Percentiles rank a stretch among this genome's conserved stretches.
phyloP scores from a whole-genome alignment of 1,139 yeast genomes.

The Candida pseudoviswanathii region DNA sequence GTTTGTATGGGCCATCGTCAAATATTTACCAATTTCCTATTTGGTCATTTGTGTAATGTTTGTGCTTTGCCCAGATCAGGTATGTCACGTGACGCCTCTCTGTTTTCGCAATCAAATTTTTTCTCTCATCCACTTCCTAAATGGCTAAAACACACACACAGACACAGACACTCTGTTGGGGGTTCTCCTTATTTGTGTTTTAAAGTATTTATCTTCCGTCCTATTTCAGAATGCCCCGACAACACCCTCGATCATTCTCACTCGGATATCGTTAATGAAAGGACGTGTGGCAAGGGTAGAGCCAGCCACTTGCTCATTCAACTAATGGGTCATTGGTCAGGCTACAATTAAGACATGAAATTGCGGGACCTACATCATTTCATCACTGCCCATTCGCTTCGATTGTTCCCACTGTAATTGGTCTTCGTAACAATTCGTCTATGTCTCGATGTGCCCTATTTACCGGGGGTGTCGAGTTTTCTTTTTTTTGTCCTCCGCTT shows the following conservation, averaged over 20 bases:
- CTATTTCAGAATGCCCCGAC: background rate
- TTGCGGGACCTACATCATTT: background rate
- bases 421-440: no score
- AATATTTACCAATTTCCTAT: conserved; percentile 14
- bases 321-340: background rate
- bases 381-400: background rate
- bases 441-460: no score
- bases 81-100: conserved; percentile 14
- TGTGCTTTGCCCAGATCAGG: conserved; percentile 11
- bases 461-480: no score
- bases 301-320: background rate
- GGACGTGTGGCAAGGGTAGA: background rate
- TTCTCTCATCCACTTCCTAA: background rate
- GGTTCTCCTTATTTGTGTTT: background rate
- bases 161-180: no score
- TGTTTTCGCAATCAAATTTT: conserved; percentile 2
- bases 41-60: conserved; percentile 12
- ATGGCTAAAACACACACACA: no score
- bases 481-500: no score
- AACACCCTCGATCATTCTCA: no score
- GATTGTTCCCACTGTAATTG: background rate
- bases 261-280: no score
- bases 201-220: conserved; percentile 4
- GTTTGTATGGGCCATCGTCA: conserved; percentile 4
- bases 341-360: background rate